phyloP scores from a whole-genome alignment of 164 flowering plant genomes.

The Sedum album region DNA sequence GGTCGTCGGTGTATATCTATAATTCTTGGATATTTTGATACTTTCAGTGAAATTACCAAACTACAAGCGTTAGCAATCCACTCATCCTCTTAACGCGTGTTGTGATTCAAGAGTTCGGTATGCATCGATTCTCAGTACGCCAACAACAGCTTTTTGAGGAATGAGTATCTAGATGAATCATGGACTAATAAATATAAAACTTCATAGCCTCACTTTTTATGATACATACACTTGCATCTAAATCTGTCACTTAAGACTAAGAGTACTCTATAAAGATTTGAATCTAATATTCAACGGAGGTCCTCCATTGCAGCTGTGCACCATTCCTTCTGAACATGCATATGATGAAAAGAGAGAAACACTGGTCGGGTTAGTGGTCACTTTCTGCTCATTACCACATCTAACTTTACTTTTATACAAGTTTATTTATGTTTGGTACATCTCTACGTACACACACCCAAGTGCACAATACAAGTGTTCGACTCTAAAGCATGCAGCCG shows the following conservation, averaged over 20 bases:
- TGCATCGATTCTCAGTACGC: neutral
- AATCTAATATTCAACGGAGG: neutral
- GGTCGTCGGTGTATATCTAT: no score
- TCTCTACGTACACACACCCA: neutral
- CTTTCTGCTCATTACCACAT: neutral
- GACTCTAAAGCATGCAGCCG: neutral
- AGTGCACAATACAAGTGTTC: neutral
- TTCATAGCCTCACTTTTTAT: no score
- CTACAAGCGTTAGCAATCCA: no score
- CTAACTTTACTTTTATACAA: no score
- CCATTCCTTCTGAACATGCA: slow-evolving; percentile 5
- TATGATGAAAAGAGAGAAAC: neutral
- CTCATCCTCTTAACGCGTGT: no score
- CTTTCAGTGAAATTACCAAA: no score
- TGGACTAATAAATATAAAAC: no score
- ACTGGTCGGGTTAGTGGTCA: neutral
- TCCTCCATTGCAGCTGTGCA: neutral
- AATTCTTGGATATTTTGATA: no score
- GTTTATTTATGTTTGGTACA: neutral
- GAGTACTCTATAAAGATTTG: neutral
- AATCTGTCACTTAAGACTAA: neutral
- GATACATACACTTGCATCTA: no score
- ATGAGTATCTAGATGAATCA: neutral
- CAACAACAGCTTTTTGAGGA: no score
- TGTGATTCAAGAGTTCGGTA: no score